These are phyloP conservation scores for Backusella westeae DNA, from an alignment of 192 early-diverging fungal species.

Conservation along the genomic window DNA sequence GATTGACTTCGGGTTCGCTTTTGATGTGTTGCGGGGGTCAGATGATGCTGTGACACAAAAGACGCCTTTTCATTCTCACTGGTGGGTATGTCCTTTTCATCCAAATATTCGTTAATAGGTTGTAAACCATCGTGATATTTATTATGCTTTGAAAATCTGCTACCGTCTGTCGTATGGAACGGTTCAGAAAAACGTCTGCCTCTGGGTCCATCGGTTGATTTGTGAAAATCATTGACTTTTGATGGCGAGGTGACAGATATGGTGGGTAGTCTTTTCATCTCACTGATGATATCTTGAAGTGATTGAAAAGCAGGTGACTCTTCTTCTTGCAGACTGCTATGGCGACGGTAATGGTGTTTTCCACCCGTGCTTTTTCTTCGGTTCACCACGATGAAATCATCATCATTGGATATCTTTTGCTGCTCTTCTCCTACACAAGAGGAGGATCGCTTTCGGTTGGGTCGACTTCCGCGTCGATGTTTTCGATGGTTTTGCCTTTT, in stretches of 20 bases:
- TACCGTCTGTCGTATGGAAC: not conserved
- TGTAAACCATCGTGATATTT: not conserved
- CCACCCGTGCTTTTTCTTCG: not conserved
- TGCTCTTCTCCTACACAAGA: not conserved
- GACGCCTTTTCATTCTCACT: not conserved
- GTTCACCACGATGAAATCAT: not conserved
- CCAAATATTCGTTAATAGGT: not conserved
- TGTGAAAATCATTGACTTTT: not conserved
- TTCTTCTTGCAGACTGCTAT: not conserved
- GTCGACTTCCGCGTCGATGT: not conserved
- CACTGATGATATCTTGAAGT: conserved; percentile 17
- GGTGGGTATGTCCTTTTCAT: not conserved
- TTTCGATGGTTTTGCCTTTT: not conserved
- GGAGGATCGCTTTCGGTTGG: not conserved
- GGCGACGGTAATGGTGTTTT: not conserved
- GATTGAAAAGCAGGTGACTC: conserved; percentile 21
- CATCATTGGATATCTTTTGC: not conserved
- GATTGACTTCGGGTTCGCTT: conserved; percentile 13
- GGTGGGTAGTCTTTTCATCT: conserved; percentile 8
- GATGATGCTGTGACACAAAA: conserved; percentile 5
- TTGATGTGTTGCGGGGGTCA: not conserved
- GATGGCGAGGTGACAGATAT: not conserved
- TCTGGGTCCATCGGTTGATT: not conserved
- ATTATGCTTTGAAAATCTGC: not conserved
- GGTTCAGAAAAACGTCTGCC: not conserved